Evolutionary conservation across 73 alveolate species (phyloP).

Genomic region (Paramecium octaurelia): DNA sequence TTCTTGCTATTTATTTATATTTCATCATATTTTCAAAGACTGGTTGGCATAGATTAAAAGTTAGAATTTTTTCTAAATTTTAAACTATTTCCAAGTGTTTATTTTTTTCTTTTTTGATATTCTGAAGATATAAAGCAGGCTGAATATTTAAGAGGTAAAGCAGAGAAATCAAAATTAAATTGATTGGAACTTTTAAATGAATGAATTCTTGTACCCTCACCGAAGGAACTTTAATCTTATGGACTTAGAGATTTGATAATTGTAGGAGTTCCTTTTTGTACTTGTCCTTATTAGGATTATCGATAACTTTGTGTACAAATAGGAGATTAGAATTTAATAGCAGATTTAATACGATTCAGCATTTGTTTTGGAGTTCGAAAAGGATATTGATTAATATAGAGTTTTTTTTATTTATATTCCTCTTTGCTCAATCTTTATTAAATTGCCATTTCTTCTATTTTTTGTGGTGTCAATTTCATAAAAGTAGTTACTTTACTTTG

Average conservation of each 20-base stretch:
- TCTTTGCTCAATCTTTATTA: background rate
- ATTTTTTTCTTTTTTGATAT: background rate
- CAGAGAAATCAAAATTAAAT: background rate
- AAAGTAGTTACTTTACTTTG: background rate
- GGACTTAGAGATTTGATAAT: background rate
- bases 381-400: conserved; percentile 1
- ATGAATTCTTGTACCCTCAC: background rate
- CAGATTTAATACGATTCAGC: conserved; percentile 1
- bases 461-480: conserved; percentile 35
- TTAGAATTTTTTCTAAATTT: background rate
- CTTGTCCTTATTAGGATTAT: background rate
- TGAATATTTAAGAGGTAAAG: background rate
- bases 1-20: background rate
- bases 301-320: background rate
- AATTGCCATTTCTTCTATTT: conserved; percentile 38
- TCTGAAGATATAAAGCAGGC: background rate
- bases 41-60: background rate
- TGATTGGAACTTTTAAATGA: background rate
- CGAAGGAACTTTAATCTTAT: background rate
- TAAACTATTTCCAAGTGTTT: background rate
- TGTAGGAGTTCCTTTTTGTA: background rate
- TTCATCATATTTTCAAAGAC: background rate
- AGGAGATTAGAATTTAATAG: background rate
- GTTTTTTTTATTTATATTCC: background rate
- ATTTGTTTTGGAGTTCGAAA: background rate